Evolutionary conservation across 257 asterid genomes (phyloP).

Genomic region (Cruciata laevipes): DNA sequence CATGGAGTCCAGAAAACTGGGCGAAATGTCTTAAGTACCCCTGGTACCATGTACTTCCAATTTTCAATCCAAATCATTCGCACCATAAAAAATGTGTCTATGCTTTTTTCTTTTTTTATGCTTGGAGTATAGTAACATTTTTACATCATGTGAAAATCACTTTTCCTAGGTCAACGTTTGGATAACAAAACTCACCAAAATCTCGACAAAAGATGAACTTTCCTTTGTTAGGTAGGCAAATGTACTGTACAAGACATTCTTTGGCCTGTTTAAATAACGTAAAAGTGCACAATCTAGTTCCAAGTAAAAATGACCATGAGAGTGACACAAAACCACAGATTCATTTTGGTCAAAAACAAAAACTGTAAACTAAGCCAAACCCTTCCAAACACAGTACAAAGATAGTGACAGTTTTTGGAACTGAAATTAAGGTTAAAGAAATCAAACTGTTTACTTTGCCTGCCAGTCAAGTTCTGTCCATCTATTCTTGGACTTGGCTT

Average conservation of each 20-base stretch:
- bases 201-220: background rate
- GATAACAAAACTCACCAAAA: background rate
- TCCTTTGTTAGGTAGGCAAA: background rate
- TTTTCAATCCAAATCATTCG: too few relatives aligned
- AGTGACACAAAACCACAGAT: background rate
- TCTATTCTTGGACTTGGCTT: conserved; percentile 20
- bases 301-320: background rate
- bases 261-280: background rate
- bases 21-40: too few relatives aligned
- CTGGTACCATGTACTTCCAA: too few relatives aligned
- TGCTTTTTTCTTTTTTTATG: too few relatives aligned
- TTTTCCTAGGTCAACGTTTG: background rate
- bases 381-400: background rate
- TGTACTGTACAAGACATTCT: background rate
- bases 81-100: too few relatives aligned
- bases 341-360: background rate
- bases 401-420: background rate
- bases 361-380: background rate
- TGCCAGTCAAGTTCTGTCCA: conserved; percentile 64
- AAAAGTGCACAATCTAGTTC: background rate
- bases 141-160: background rate
- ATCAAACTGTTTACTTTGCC: conserved; percentile 16
- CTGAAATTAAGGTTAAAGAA: background rate
- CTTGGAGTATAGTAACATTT: too few relatives aligned
- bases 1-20: too few relatives aligned